Percentiles rank a stretch among this genome's conserved stretches.
Conservation (phyloP, 352 stramenopile species). For the Pythium sp. region DNA sequence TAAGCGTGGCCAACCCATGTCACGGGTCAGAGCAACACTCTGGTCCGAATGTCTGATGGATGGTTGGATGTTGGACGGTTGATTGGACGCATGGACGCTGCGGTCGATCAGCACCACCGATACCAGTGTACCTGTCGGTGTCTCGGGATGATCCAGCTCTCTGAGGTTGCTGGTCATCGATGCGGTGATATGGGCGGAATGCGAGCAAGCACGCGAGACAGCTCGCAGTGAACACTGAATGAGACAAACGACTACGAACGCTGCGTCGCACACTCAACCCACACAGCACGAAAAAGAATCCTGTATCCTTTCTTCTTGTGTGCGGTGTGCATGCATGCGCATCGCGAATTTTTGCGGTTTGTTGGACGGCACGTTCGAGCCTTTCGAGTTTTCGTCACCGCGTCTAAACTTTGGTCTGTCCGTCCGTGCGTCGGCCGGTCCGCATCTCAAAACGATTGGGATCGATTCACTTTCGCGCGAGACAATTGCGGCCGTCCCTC, state of each 20-base stretch:
- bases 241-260: not conserved
- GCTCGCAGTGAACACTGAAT: not conserved
- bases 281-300: not conserved
- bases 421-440: not conserved
- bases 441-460: not conserved
- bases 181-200: not conserved
- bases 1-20: not conserved
- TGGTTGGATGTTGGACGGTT: not conserved
- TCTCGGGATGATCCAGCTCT: not conserved
- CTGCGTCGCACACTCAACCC: not conserved
- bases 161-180: not conserved
- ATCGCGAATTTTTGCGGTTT: not conserved
- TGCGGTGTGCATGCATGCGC: not conserved
- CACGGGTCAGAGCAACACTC: not conserved
- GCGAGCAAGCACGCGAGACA: not conserved
- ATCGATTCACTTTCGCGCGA: not conserved
- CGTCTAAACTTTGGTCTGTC: not conserved
- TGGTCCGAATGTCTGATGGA: slow-evolving; percentile 2
- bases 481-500: not conserved
- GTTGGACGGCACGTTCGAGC: not conserved
- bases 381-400: not conserved
- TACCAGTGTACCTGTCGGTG: not conserved
- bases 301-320: not conserved
- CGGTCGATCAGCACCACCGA: slow-evolving; percentile 1
- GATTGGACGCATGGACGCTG: not conserved